Conservation (phyloP, 371 early-diverging fungal genomes). For the Rhizomucor pusillus region DNA sequence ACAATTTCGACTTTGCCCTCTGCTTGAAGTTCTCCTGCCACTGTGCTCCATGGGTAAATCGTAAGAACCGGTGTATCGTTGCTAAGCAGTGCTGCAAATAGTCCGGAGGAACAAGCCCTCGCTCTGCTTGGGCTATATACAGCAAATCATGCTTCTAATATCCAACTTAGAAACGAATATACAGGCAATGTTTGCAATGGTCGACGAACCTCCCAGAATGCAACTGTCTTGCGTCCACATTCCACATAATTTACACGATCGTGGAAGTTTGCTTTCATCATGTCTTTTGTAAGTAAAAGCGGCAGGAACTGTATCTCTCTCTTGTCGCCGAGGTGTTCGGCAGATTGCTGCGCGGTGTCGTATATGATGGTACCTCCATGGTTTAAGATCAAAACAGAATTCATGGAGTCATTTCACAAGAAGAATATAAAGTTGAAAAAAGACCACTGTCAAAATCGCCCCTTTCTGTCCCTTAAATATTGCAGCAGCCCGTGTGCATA, state of each 20-base stretch:
- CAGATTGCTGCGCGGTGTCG: slow-evolving; percentile 19
- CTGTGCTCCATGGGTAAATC: slow-evolving; percentile 41
- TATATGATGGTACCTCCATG: slow-evolving; percentile 40
- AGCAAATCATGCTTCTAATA: slow-evolving; percentile 27
- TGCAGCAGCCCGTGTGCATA: too few species aligned
- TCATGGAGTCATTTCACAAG: slow-evolving; percentile 24
- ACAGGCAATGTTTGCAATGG: neutral
- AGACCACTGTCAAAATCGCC: too few species aligned
- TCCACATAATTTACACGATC: slow-evolving; percentile 39
- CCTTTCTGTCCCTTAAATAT: too few species aligned
- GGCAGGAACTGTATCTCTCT: slow-evolving; percentile 40
- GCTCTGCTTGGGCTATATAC: slow-evolving; percentile 33
- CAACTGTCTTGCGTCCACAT: slow-evolving; percentile 29
- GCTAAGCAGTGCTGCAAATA: slow-evolving; percentile 36
- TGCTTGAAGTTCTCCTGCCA: slow-evolving; percentile 24
- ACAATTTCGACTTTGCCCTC: slow-evolving; percentile 5
- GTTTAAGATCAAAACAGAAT: slow-evolving; percentile 36
- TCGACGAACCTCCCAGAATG: slow-evolving; percentile 40
- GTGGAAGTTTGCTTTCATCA: slow-evolving; percentile 38
- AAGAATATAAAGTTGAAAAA: slow-evolving; percentile 6
- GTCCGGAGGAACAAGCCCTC: slow-evolving; percentile 18
- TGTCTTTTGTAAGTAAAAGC: slow-evolving; percentile 41
- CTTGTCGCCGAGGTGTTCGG: slow-evolving; percentile 16
- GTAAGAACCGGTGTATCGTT: slow-evolving; percentile 33
- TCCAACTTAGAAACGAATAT: neutral